These are phyloP conservation scores for Phytophthora tentaculata DNA, from an alignment of 352 stramenopile genomes.

Conservation along the genomic window DNA sequence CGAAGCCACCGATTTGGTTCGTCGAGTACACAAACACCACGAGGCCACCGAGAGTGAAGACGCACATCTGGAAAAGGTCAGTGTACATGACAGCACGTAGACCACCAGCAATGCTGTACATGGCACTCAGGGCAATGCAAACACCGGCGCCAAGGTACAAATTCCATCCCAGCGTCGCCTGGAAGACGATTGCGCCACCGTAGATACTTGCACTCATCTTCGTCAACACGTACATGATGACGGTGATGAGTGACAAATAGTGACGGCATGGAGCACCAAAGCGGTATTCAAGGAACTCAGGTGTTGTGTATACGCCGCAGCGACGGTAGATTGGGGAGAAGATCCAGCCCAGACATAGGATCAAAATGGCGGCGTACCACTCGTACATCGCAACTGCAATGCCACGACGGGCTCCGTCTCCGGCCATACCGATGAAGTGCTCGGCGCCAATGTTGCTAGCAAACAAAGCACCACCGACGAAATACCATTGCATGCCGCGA, in stretches of 20 bases:
- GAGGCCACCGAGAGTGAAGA: conserved; percentile 65
- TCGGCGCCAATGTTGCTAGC: conserved; percentile 74
- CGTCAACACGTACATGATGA: conserved; percentile 74
- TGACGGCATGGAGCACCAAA: conserved; percentile 55
- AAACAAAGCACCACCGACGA: conserved; percentile 65
- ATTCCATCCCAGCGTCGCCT: conserved; percentile 67
- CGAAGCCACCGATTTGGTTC: conserved; percentile 62
- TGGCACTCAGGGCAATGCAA: conserved; percentile 56
- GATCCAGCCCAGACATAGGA: conserved; percentile 65
- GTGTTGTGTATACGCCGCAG: conserved; percentile 61
- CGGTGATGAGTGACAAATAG: conserved; percentile 64
- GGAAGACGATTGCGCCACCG: conserved; percentile 65
- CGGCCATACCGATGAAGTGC: conserved; percentile 77
- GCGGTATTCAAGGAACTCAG: conserved; percentile 59
- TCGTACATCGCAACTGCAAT: conserved; percentile 74
- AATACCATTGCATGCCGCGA: conserved; percentile 73
- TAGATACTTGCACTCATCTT: conserved; percentile 78
- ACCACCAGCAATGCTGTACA: conserved; percentile 69
- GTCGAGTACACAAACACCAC: conserved; percentile 62
- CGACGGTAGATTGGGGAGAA: conserved; percentile 71
- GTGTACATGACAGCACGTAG: conserved; percentile 78
- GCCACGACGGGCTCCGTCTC: conserved; percentile 59
- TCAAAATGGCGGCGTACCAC: conserved; percentile 62
- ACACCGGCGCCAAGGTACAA: conserved; percentile 55
- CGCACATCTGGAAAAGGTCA: conserved; percentile 72